Base-by-base conservation (phyloP, 768 basidiomycete species). In the Hypholoma fasciculare region DNA sequence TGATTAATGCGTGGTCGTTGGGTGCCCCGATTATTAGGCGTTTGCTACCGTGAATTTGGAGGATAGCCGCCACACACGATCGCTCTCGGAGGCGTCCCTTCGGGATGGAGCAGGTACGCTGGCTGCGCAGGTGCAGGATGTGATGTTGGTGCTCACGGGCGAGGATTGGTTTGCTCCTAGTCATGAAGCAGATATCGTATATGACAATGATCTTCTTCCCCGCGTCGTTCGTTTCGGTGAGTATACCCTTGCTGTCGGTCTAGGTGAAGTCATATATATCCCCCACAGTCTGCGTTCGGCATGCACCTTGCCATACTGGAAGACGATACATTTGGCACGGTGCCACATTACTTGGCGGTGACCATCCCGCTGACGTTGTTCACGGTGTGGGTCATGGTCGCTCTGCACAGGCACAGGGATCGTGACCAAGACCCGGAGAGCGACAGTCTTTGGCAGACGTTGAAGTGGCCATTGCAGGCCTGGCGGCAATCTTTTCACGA, bases 121-220 rank as follows among this genome's bases (percentile, higher is more conserved):
- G 20, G 26, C 7, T 26, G 13, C 26, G 36, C 40, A 37, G 46
- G 37, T 39, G 30, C 8, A 53, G 14, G 23, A 23, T 23, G 23
- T 19, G 8, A 20, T 11, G 4, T 46, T 46, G 36, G 19, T 17
- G 34, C 38, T 27, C 36, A n/a, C 50, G n/a, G 30, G n/a, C 8
- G 39, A n/a, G 19, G 19, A 16, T n/a, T 43, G 3, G 17, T 26
- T 37, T 23, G 14, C 30, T 40, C 11, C 12, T 36, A 67, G 76
- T 71, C 3, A 76, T 77, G 75, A 75, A 74, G 49, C 69, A 82
- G 48, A 78, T 83, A 40, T 75, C 79, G 0, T 82, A 81, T 54
- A 65, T 84, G 6, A 79, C 81, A 0, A 83, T 82, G 79, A 63
- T 83, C 7, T 84, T 82, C 63, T 66, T 83, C 1, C 81, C 82